Base-by-base conservation (phyloP, 176 grass and related monocot genomes). In the Cocos nucifera region DNA sequence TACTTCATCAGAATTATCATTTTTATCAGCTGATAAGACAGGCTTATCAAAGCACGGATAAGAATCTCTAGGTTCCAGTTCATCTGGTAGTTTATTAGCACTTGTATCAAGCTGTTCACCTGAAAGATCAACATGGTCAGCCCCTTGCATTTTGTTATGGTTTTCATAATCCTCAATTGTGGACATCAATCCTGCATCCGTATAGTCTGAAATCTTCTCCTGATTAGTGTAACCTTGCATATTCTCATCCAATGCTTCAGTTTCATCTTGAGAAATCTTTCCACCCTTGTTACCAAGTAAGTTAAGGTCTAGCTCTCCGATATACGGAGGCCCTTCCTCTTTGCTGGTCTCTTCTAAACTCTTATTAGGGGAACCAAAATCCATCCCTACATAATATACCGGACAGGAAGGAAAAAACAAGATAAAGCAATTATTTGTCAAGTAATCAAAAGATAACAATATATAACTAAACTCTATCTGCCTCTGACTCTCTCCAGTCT, bases 281-380 rank as follows among this genome's bases (percentile, higher is more conserved):
- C 54, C 72, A n/a, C 29, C 76, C 69, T 79, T 77, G 66, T 85
- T 72, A 24, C 79, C 78, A 70, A 77, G 63, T 61, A 76, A 67
- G 72, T 77, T 77, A 70, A 22, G 18, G 61, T 80, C 71, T 66
- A 73, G 53, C 61, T 80, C 62, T 28, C 17, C 76, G 39, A 44
- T 65, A 69, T 77, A 79, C 50, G 79, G 73, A 17, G 73, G 22
- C 19, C 69, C 87, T 57, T 77, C 59, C 59, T 83, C 79, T 69
- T 74, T 80, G 81, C 67, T 75, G 58, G 75, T 22, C 56, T 79
- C 79, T 39, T 87, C 84, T 19, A 82, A 63, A 63, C 44, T 75
- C 70, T 75, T 82, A 28, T 78, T 75, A 66, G 84, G 78, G 53
- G 84, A 82, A 62, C 78, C 26, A 66, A 75, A 82, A 54, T 86